Evolutionary conservation across 805 yeast genomes (phyloP).

Genomic region (Ogataea chonburiensis): DNA sequence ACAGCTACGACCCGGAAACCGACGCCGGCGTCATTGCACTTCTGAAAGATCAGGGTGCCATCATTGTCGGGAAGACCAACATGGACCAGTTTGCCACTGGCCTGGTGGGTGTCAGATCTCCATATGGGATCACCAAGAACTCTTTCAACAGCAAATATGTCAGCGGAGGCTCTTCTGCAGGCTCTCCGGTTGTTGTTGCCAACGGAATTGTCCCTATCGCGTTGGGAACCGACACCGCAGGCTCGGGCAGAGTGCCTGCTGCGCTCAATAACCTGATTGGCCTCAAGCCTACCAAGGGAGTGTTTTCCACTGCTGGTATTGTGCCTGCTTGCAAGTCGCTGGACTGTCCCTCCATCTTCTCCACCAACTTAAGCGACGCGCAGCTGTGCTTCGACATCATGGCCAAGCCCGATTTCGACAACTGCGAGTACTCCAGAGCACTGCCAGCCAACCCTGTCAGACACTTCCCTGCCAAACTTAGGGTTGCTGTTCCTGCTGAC

Average conservation of each 20-base stretch:
- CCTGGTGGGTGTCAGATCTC: conserved; percentile 90
- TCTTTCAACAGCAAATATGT: conserved; percentile 77
- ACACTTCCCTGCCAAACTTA: conserved; percentile 57
- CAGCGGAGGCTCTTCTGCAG: conserved; percentile 94
- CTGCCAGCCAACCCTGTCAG: conserved; percentile 66
- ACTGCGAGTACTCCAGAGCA: conserved; percentile 78
- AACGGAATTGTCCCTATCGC: conserved; percentile 87
- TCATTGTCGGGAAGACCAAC: conserved; percentile 90
- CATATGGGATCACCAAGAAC: conserved; percentile 86
- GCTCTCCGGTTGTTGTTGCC: conserved; percentile 90
- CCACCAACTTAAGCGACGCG: conserved; percentile 78
- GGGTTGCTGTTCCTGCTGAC: conserved; percentile 72
- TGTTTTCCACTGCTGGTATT: conserved; percentile 84
- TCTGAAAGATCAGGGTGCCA: conserved; percentile 89
- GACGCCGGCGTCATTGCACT: conserved; percentile 76
- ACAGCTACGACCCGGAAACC: conserved; percentile 58
- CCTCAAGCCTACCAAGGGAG: conserved; percentile 88
- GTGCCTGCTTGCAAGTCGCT: conserved; percentile 96
- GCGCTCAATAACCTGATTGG: conserved; percentile 90
- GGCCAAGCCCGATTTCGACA: conserved; percentile 64
- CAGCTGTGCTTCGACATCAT: conserved; percentile 69
- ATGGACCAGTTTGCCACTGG: conserved; percentile 98
- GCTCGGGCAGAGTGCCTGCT: conserved; percentile 97
- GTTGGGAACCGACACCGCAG: conserved; percentile 96
- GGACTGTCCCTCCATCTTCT: conserved; percentile 87